Conservation (phyloP, 148 eudicot species). For the Chenopodium album region DNA sequence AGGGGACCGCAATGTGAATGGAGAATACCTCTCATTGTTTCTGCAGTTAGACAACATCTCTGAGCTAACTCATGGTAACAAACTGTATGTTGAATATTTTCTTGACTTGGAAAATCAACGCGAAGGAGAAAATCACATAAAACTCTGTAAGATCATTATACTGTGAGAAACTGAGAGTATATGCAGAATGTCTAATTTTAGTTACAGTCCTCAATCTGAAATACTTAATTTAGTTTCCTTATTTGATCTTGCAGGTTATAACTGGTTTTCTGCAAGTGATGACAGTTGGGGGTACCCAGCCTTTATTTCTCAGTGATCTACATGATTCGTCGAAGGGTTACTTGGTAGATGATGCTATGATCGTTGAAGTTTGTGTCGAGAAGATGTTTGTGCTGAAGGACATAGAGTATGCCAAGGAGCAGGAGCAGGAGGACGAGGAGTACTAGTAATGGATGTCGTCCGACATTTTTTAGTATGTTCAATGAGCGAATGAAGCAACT, state of each 20-base stretch:
- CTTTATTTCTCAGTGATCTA: not conserved
- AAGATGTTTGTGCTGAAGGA: not conserved
- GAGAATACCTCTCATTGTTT: not conserved
- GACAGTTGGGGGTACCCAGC: not conserved
- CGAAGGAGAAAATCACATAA: not conserved
- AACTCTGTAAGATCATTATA: not conserved
- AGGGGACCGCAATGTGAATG: not conserved
- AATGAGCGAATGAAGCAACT: too few species aligned
- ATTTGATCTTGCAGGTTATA: not conserved
- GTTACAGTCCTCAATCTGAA: not conserved
- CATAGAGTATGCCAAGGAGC: not conserved
- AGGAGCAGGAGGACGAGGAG: too few species aligned
- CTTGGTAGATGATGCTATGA: not conserved
- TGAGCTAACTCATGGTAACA: not conserved
- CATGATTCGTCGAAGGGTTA: not conserved
- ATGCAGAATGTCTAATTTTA: too few species aligned
- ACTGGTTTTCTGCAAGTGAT: not conserved
- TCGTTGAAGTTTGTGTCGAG: not conserved
- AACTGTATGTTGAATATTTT: not conserved
- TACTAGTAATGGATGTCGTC: too few species aligned
- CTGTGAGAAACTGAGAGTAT: too few species aligned
- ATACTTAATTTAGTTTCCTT: not conserved
- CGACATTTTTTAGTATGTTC: too few species aligned
- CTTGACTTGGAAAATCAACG: not conserved
- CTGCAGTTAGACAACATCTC: not conserved